Base-by-base conservation (phyloP, 148 eudicot genomes). In the Talinum fruticosum region DNA sequence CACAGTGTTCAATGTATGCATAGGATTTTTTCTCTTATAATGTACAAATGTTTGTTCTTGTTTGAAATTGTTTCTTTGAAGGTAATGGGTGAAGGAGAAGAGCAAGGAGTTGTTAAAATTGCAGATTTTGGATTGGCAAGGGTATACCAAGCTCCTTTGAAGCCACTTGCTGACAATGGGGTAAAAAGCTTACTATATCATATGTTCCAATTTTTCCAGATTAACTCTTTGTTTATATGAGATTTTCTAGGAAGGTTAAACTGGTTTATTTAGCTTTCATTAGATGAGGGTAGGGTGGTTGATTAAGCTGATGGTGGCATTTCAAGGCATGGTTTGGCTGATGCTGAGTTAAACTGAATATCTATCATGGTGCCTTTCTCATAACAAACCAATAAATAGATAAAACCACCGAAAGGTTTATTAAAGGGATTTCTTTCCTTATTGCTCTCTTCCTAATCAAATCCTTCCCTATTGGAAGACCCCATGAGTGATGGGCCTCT, bases 81-180 rank as follows among this genome's bases (percentile, higher is more conserved):
- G 99, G 99, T 95, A 76, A 95, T 91, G 94, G 99, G 99, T 45
- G 99, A 93, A 6, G 97, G 94, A 71, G 97, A 95, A 77, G 99
- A 95, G 76, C 97, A 95, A 80, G 99, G 99, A 71, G 84, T 95
- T 28, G 90, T 93, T 35, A 95, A 95, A 86, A 93, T 95, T 87
- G 99, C 96, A 77, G 99, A 95, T 84, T 95, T 95, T 87, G 99
- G 99, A 79, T 90, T 95, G 72, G 99, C 99, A 76, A 89, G 99
- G 86, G 86, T 95, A 69, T 92, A 91, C 76, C 99, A 92, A 84
- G 97, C 96, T 83, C 99, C 97, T 59, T 82, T 95, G 76, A 95
- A 90, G 86, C 93, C 94, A 72, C 74, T 95, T 49, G 86, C 90
- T 51, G 99, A 95, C 66, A 95, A 95, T 80, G 99, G 99, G 89